phyloP scores from a whole-genome alignment of 75 land plant genomes.

The Cupressus sempervirens region DNA sequence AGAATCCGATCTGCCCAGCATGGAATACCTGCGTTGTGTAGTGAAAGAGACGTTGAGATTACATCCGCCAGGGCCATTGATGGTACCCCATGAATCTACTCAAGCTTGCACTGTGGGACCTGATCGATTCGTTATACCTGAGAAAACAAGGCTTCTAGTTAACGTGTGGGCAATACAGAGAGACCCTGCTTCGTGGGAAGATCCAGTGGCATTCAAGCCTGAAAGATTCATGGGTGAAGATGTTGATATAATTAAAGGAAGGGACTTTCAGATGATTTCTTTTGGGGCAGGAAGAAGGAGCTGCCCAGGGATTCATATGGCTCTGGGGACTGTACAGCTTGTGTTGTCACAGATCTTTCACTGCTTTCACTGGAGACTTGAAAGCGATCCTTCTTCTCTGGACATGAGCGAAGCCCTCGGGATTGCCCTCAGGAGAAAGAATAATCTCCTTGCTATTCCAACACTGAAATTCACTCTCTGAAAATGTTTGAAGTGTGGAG shows the following conservation, averaged over 20 bases:
- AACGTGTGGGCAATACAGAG: slow-evolving; percentile 2
- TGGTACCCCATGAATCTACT: background rate
- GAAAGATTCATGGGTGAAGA: slow-evolving; percentile 5
- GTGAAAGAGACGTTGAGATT: background rate
- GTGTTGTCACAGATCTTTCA: background rate
- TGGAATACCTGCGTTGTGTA: background rate
- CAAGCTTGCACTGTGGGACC: background rate
- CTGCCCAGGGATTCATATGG: background rate
- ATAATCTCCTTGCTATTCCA: background rate
- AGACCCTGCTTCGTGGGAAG: background rate
- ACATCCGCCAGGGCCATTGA: background rate
- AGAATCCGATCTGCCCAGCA: no score
- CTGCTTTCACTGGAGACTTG: background rate
- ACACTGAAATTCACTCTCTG: background rate
- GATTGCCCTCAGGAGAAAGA: background rate
- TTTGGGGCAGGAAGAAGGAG: slow-evolving; percentile 8
- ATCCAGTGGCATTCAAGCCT: background rate
- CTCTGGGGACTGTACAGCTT: background rate
- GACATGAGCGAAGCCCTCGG: background rate
- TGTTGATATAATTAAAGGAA: background rate
- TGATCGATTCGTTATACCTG: background rate
- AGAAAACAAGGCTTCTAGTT: background rate
- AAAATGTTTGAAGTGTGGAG: background rate
- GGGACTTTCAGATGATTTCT: background rate
- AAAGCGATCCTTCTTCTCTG: background rate